Evolutionary conservation across 1,284 basidiomycete species (phyloP).

Genomic region (Ganoderma meredithae): DNA sequence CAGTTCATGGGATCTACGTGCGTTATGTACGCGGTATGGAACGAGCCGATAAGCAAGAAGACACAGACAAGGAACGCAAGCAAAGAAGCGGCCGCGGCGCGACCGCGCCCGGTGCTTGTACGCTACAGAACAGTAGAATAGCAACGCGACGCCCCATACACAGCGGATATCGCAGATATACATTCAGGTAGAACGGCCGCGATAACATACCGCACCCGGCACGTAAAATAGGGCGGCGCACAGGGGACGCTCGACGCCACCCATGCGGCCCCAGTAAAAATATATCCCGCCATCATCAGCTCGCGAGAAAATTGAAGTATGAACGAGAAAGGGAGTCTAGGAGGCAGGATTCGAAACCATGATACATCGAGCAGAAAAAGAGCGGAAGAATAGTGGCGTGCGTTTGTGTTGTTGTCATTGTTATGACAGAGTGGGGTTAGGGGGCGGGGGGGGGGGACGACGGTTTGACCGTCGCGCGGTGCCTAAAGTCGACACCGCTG

Average conservation of each 20-base stretch:
- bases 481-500: neutral
- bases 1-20: neutral
- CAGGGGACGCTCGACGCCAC: slow-evolving; percentile 8
- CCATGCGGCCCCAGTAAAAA: neutral
- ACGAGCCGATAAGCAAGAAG: neutral
- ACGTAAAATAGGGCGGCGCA: neutral
- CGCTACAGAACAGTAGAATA: neutral
- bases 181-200: neutral
- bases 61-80: neutral
- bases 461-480: neutral
- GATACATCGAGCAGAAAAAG: neutral
- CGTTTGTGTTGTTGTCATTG: neutral
- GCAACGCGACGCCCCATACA: neutral
- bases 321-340: neutral
- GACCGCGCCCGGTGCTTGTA: slow-evolving; percentile 3
- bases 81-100: neutral
- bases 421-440: too few species aligned
- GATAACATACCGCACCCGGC: neutral
- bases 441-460: neutral
- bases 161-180: neutral
- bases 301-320: neutral
- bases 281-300: neutral
- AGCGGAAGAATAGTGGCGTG: slow-evolving; percentile 1
- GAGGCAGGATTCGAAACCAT: neutral
- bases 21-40: too few species aligned